These are phyloP conservation scores for Ceratocystiopsis minuta DNA, from an alignment of 2,329 filamentous ascomycete genomes.

Conservation along the genomic window DNA sequence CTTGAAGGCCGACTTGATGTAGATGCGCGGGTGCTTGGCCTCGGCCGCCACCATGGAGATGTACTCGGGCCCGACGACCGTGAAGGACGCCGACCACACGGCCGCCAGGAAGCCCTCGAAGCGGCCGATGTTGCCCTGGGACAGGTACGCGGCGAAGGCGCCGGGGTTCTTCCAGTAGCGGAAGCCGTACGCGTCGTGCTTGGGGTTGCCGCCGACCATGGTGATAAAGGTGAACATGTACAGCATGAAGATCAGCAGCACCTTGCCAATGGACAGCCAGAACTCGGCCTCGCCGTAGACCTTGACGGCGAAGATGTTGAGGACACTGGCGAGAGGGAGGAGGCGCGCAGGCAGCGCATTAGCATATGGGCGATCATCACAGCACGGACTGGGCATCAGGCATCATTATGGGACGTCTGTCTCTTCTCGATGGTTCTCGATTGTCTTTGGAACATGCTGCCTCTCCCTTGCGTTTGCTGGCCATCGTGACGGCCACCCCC, in stretches of 20 bases:
- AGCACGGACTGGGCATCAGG: no score
- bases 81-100: conserved; percentile 21
- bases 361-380: neutral
- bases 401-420: no score
- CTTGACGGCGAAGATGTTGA: conserved; percentile 18
- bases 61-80: conserved; percentile 35
- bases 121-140: conserved; percentile 24
- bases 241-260: conserved; percentile 34
- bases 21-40: conserved; percentile 48
- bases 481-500: no score
- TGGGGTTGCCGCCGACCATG: conserved; percentile 36
- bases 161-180: conserved; percentile 25
- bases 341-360: neutral
- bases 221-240: conserved; percentile 38
- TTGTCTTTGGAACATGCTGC: no score
- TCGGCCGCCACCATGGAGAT: conserved; percentile 53
- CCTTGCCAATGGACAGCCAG: conserved; percentile 26
- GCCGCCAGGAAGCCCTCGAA: conserved; percentile 12
- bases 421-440: no score
- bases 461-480: no score
- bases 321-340: neutral
- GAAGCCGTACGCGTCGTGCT: conserved; percentile 26
- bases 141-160: conserved; percentile 17
- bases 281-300: conserved; percentile 25
- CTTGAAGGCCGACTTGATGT: conserved; percentile 48